Base-by-base conservation (phyloP, 148 eudicot species). In the Fagopyrum homotropicum region DNA sequence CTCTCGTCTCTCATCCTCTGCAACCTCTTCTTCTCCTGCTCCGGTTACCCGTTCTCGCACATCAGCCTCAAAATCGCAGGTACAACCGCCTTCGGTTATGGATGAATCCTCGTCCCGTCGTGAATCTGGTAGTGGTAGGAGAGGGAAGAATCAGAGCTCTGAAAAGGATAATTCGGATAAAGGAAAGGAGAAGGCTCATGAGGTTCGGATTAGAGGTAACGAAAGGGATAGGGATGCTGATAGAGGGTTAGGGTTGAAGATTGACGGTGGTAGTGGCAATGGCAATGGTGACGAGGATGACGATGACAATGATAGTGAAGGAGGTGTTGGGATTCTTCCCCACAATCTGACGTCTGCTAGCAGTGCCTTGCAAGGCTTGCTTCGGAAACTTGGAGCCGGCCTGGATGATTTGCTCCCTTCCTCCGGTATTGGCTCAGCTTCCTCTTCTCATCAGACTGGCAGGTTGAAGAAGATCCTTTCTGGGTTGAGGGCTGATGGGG, bases 321-420 rank as follows among this genome's bases (percentile, higher is more conserved):
- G 86, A 1, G 91, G 94, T 19, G 92, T 79, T 19, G 92, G 98
- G 16, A 75, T 91, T 12, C 78, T 96, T 73, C 98, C 89, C 74
- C 94, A 89, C 72, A 96, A 96, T 77, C 79, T 92, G 72, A 91
- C 91, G 66, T 90, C 98, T 43, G 99, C 99, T 4, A 92, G 97
- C 49, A 96, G 98, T 78, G 99, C 99, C 22, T 89, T 96, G n/a
- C 99, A 95, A 74, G 98, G 99, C 29, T 80, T 96, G 78, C 82
- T 96, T 0, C 87, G 99, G 50, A 96, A 90, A 52, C 82, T 96
- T 51, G 99, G 99, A 0, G 99, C 98, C 2, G 98, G 99, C 4
- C 82, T 96, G 7, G 99, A 96, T 74, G 99, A 96, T 52, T 81
- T 96, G 82, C 89, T 96, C 1, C 98, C 98, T 1, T 90, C 96